phyloP scores from a whole-genome alignment of 2,329 filamentous ascomycete species.

The Neopestalotiopsis clavispora region DNA sequence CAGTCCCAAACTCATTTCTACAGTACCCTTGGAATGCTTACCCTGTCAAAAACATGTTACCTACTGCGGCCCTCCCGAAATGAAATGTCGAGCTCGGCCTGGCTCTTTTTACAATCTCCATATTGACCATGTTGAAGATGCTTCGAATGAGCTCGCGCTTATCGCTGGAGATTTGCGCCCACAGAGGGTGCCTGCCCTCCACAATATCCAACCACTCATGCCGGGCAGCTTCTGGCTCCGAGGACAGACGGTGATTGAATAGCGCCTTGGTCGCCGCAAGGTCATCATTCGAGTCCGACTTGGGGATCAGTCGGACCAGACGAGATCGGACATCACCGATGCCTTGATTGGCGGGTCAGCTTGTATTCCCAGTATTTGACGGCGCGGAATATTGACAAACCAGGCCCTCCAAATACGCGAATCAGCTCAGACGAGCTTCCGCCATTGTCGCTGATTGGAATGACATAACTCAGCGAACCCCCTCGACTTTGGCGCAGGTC shows the following conservation, averaged over 20 bases:
- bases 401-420: conserved; percentile 91
- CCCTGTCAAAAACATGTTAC: conserved; percentile 82
- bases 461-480: conserved; percentile 80
- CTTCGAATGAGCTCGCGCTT: conserved; percentile 80
- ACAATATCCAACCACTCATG: conserved; percentile 88
- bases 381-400: conserved; percentile 45
- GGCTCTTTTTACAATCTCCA: conserved; percentile 79
- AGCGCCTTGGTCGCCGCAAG: conserved; percentile 77
- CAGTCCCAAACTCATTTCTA: background rate
- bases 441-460: conserved; percentile 95
- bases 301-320: conserved; percentile 87
- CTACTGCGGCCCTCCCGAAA: conserved; percentile 76
- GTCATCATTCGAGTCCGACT: conserved; percentile 63
- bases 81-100: conserved; percentile 77
- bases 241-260: conserved; percentile 85
- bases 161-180: conserved; percentile 71
- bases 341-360: conserved; percentile 24
- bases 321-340: conserved; percentile 52
- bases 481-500: conserved; percentile 66
- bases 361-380: background rate
- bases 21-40: conserved; percentile 25
- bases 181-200: conserved; percentile 79
- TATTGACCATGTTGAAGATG: conserved; percentile 76
- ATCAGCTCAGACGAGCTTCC: conserved; percentile 94
- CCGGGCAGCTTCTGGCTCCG: conserved; percentile 64